phyloP scores from a whole-genome alignment of 2,329 filamentous ascomycete genomes.

The Lachnum nothofagi region DNA sequence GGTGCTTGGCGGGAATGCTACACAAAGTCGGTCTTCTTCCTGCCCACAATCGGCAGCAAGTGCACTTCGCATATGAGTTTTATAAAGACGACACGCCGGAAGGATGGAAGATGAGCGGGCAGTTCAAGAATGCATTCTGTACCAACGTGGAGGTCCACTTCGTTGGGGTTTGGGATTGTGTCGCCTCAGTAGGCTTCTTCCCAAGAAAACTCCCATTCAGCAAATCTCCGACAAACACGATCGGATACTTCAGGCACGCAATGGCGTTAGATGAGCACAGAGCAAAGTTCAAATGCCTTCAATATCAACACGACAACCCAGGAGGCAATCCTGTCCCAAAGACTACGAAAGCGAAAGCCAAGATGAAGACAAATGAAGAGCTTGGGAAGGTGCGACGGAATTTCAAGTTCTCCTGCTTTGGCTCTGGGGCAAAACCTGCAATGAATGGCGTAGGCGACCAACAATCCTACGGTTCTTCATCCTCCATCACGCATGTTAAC shows the following conservation, averaged over 20 bases:
- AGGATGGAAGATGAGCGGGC: slow-evolving; percentile 38
- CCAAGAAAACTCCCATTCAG: slow-evolving; percentile 36
- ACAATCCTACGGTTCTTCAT: slow-evolving; percentile 2
- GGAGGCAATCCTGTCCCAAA: background rate
- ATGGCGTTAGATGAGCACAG: slow-evolving; percentile 41
- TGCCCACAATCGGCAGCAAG: slow-evolving; percentile 60
- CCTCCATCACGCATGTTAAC: background rate
- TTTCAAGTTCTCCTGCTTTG: slow-evolving; percentile 11
- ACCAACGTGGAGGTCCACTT: slow-evolving; percentile 40
- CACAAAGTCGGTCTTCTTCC: slow-evolving; percentile 39
- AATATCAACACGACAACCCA: slow-evolving; percentile 33
- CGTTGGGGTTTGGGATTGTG: slow-evolving; percentile 40
- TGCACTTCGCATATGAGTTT: slow-evolving; percentile 41
- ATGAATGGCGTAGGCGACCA: background rate
- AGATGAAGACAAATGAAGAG: slow-evolving; percentile 1
- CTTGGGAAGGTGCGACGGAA: background rate
- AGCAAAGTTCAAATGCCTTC: slow-evolving; percentile 41
- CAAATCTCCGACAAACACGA: slow-evolving; percentile 35
- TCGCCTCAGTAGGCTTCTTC: slow-evolving; percentile 39
- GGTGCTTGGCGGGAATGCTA: slow-evolving; percentile 43
- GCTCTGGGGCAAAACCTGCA: background rate
- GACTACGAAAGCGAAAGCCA: slow-evolving; percentile 2
- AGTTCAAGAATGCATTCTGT: slow-evolving; percentile 43
- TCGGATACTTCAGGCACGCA: slow-evolving; percentile 39
- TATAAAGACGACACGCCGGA: slow-evolving; percentile 38